Percentiles rank a stretch among this genome's conserved stretches.
Conservation (phyloP, 495 filamentous ascomycete genomes). For the Penicillium coprophilum region DNA sequence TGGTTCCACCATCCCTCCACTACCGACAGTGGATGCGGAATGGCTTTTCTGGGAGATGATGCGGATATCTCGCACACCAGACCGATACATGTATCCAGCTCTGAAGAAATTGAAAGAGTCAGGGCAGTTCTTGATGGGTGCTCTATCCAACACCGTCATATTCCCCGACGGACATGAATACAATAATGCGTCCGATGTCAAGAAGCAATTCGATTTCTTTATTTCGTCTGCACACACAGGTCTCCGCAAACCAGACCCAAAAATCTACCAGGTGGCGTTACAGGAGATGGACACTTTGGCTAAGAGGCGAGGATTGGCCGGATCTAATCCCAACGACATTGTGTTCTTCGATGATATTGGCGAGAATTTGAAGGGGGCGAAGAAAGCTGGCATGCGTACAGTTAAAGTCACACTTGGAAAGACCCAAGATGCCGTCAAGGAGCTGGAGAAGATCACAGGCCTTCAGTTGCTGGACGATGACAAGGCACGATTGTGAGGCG, state of each 20-base stretch:
- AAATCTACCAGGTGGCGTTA: slow-evolving; percentile 76
- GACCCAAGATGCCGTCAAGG: slow-evolving; percentile 71
- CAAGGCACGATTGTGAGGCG: slow-evolving; percentile 39
- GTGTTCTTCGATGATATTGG: slow-evolving; percentile 97
- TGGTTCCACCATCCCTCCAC: slow-evolving; percentile 50
- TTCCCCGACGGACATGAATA: slow-evolving; percentile 70
- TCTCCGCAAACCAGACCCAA: slow-evolving; percentile 79
- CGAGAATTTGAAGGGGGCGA: slow-evolving; percentile 82
- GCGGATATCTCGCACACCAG: slow-evolving; percentile 63
- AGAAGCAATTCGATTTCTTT: slow-evolving; percentile 74
- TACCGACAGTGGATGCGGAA: slow-evolving; percentile 76
- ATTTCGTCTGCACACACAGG: slow-evolving; percentile 83
- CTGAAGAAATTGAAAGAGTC: slow-evolving; percentile 64
- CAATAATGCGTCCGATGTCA: slow-evolving; percentile 48
- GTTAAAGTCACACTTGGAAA: slow-evolving; percentile 80
- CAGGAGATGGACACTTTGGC: slow-evolving; percentile 59
- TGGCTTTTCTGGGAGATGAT: slow-evolving; percentile 93
- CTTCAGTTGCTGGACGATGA: slow-evolving; percentile 51
- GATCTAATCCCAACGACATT: slow-evolving; percentile 63
- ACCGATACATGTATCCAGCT: slow-evolving; percentile 86
- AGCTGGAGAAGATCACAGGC: slow-evolving; percentile 62
- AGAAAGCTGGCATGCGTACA: slow-evolving; percentile 71
- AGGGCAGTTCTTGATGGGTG: slow-evolving; percentile 70
- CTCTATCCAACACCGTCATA: slow-evolving; percentile 84
- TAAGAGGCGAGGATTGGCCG: slow-evolving; percentile 52